phyloP scores from a whole-genome alignment of 805 yeast genomes.

The Suhomyces prunicola region DNA sequence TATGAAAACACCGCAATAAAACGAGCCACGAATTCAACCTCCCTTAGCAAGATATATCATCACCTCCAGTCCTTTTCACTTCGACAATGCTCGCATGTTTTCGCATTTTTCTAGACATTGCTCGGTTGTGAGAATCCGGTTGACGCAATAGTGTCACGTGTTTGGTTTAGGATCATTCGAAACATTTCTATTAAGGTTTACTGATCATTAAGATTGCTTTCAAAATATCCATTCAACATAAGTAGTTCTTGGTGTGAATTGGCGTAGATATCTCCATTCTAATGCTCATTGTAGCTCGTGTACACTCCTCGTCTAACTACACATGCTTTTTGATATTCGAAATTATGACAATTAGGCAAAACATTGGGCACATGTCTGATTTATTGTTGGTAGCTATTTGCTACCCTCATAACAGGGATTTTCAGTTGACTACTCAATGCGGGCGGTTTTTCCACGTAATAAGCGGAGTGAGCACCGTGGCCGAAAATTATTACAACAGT shows the following conservation, averaged over 20 bases:
- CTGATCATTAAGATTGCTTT: background rate
- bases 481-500: background rate
- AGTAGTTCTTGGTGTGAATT: background rate
- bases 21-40: background rate
- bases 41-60: background rate
- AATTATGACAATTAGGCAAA: background rate
- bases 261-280: background rate
- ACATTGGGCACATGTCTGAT: background rate
- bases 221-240: background rate
- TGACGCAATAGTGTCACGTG: background rate
- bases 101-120: background rate
- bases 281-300: background rate
- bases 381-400: background rate
- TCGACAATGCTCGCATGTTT: background rate
- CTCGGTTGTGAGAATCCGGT: background rate
- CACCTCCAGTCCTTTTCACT: background rate
- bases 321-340: background rate
- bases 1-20: background rate
- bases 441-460: background rate
- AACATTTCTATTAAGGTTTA: background rate
- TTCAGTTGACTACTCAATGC: background rate
- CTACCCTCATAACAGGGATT: background rate
- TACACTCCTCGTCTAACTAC: background rate
- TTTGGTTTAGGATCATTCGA: background rate
- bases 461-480: background rate